phyloP scores from a whole-genome alignment of 805 yeast species.

The Pichia occidentalis region DNA sequence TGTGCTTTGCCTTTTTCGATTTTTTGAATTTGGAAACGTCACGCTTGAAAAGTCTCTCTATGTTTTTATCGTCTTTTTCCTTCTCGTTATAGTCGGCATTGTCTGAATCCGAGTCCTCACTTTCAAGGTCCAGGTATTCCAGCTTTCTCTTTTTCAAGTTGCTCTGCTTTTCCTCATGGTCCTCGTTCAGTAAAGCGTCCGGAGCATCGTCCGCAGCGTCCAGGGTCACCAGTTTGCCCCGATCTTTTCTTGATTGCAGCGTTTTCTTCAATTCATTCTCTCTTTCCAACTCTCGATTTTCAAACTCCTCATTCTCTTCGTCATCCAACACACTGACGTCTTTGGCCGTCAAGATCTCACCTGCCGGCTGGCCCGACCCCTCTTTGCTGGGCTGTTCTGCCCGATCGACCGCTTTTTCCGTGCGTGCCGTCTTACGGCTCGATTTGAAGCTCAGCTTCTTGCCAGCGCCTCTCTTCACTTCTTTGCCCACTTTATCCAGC shows the following conservation, averaged over 20 bases:
- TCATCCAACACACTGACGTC: slow-evolving; percentile 10
- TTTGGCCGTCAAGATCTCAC: slow-evolving; percentile 44
- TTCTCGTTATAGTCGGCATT: slow-evolving; percentile 4
- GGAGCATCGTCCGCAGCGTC: slow-evolving; percentile 21
- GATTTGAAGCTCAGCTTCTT: slow-evolving; percentile 13
- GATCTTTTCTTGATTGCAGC: slow-evolving; percentile 27
- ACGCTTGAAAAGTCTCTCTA: slow-evolving; percentile 8
- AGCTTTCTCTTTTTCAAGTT: slow-evolving; percentile 16
- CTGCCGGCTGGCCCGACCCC: no score
- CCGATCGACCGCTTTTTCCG: no score
- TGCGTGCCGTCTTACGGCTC: no score
- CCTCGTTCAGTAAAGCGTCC: slow-evolving; percentile 22
- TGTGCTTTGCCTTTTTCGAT: slow-evolving; percentile 19
- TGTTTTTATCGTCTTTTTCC: slow-evolving; percentile 8
- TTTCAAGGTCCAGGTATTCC: slow-evolving; percentile 13
- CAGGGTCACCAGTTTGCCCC: slow-evolving; percentile 16
- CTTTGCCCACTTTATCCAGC: slow-evolving; percentile 26
- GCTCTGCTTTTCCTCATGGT: background rate
- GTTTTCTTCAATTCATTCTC: slow-evolving; percentile 19
- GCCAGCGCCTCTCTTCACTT: background rate
- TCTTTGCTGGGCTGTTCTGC: no score
- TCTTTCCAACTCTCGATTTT: slow-evolving; percentile 22
- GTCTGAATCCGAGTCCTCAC: slow-evolving; percentile 13
- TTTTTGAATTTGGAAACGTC: slow-evolving; percentile 18
- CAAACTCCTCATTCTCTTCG: slow-evolving; percentile 38